phyloP scores from a whole-genome alignment of 2,329 filamentous ascomycete species.

The Talaromyces islandicus region DNA sequence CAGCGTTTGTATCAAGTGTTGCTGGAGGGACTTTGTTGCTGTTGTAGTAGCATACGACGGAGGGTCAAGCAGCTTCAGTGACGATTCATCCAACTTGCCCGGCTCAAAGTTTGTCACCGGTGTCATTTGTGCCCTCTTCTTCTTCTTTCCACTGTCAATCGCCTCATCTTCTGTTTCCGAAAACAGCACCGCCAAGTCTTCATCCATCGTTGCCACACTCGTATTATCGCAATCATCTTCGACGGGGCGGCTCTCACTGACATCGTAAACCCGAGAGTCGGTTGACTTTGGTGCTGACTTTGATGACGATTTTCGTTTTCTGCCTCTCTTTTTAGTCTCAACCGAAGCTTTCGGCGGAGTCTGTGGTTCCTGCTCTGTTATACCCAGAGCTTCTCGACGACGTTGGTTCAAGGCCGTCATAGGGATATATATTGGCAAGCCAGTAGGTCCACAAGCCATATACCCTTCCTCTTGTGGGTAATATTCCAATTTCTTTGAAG shows the following conservation, averaged over 20 bases:
- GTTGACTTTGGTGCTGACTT: background rate
- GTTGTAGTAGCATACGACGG: slow-evolving; percentile 59
- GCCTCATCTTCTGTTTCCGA: slow-evolving; percentile 23
- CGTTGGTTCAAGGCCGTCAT: slow-evolving; percentile 45
- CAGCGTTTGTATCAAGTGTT: slow-evolving; percentile 59
- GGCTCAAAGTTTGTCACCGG: slow-evolving; percentile 59
- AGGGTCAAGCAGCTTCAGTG: slow-evolving; percentile 58
- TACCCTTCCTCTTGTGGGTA: slow-evolving; percentile 33
- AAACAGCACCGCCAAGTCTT: slow-evolving; percentile 41
- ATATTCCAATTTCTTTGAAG: slow-evolving; percentile 9
- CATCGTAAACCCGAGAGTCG: background rate
- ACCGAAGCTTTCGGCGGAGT: background rate
- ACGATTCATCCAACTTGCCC: slow-evolving; percentile 56
- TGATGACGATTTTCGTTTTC: slow-evolving; percentile 1
- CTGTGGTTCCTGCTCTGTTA: background rate
- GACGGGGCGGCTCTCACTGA: slow-evolving; percentile 17
- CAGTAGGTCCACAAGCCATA: slow-evolving; percentile 36
- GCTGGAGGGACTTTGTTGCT: slow-evolving; percentile 58
- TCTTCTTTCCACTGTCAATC: background rate
- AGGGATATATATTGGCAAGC: slow-evolving; percentile 43
- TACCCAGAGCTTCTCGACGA: slow-evolving; percentile 21
- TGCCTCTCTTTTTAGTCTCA: background rate
- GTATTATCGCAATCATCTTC: slow-evolving; percentile 22
- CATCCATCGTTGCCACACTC: slow-evolving; percentile 45
- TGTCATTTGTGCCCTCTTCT: background rate